A percentile compares a stretch with the other conserved stretches of the same genome.
phyloP scores from a whole-genome alignment of 345 rosid species.

The Aquilaria malaccensis region DNA sequence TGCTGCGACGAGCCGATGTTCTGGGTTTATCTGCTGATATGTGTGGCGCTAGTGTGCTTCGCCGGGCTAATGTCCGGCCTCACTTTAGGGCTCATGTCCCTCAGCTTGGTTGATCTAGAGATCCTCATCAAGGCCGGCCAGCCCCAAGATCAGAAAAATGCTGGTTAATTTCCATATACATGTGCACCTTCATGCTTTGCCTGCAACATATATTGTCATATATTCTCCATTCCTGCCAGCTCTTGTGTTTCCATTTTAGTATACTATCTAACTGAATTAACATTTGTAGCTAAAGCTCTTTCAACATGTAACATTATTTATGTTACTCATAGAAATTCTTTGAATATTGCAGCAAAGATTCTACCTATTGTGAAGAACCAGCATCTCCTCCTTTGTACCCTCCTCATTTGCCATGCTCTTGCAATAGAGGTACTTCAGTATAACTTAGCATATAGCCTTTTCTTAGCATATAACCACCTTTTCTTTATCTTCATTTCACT shows the following conservation, averaged over 20 bases:
- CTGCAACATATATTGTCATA: too few relatives aligned
- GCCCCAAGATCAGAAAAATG: conserved; percentile 61
- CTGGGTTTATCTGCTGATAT: conserved; percentile 56
- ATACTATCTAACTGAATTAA: too few relatives aligned
- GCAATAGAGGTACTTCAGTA: conserved; percentile 68
- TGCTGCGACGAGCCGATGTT: conserved; percentile 71
- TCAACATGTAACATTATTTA: too few relatives aligned
- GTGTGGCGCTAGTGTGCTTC: conserved; percentile 50
- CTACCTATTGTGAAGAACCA: conserved; percentile 76
- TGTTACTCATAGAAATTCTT: too few relatives aligned
- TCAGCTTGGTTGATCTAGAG: conserved; percentile 80
- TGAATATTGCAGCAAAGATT: conserved; percentile 49
- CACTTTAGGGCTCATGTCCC: conserved; percentile 88
- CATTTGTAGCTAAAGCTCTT: too few relatives aligned
- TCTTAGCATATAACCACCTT: too few relatives aligned
- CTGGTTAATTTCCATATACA: conserved; percentile 30
- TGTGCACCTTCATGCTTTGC: too few relatives aligned
- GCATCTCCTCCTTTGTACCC: conserved; percentile 76
- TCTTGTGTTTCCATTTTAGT: too few relatives aligned
- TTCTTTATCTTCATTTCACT: too few relatives aligned
- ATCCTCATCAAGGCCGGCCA: conserved; percentile 68
- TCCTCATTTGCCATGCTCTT: conserved; percentile 71
- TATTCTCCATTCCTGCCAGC: too few relatives aligned
- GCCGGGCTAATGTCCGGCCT: conserved; percentile 96
- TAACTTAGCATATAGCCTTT: neutral